Base-by-base conservation (phyloP, 139 green algal genomes). In the Diplosphaera chodatii region DNA sequence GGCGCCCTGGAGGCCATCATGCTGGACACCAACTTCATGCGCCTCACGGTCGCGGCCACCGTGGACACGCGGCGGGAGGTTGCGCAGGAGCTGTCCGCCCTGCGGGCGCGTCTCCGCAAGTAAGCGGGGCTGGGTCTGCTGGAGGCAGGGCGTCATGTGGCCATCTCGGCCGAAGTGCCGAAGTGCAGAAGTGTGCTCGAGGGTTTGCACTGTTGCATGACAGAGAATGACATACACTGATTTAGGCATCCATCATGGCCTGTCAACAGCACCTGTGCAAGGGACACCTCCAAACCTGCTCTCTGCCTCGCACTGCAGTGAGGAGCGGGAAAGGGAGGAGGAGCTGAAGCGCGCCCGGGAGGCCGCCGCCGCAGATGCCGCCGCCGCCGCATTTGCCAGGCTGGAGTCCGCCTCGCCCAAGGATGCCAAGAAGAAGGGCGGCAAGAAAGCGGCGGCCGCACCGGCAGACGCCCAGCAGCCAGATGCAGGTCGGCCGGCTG, bases 51-150 rank as follows among this genome's bases (percentile, higher is more conserved):
- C 4, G 37, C 31, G 21, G 40, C 68, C 3, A 55, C 63, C 0
- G 63, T 67, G 27, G 41, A 72, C 3, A 48, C n/a, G 22, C 40
- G 48, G 1, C 70, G 67, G 41, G 68, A 71, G 41, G n/a, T 56
- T 16, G 41, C 40, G 20, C 41, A 59, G 32, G 68, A 75, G 41
- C 68, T 75, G 40, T 15, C 40, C 3, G 74, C 65, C 23, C 41
- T 75, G 30, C 68, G 64, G 27, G 37, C 30, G 22, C 67, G 68
- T 27, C 59, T 65, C 4, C n/a, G 27, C n/a, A 65, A 32, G n/a
- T n/a, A n/a, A n/a, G n/a, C n/a, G n/a, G n/a, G n/a, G n/a, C n/a
- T n/a, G n/a, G n/a, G n/a, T n/a, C n/a, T n/a, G n/a, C n/a, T n/a
- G n/a, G n/a, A n/a, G n/a, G n/a, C n/a, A n/a, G n/a, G n/a, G n/a